A percentile compares a stretch with the other conserved stretches of the same genome.
Evolutionary conservation across 441 rosid genomes (phyloP).

Genomic region (Bocquillonia castaneifolia): DNA sequence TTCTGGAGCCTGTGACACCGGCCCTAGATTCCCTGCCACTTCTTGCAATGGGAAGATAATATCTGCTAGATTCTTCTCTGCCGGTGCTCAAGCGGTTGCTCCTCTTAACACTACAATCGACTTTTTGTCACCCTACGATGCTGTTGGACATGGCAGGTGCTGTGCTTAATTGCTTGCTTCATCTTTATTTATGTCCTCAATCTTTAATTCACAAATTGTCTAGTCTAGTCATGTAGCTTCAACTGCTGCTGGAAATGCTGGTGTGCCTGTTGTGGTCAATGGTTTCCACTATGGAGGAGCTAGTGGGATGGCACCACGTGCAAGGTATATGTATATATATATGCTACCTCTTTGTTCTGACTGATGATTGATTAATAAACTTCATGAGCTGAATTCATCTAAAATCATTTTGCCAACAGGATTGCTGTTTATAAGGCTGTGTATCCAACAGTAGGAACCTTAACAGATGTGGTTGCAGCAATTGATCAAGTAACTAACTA

Average conservation of each 20-base stretch:
- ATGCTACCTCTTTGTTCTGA: background rate
- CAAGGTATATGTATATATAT: slow-evolving; percentile 53
- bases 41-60: slow-evolving; percentile 81
- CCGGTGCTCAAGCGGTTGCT: slow-evolving; percentile 64
- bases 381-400: background rate
- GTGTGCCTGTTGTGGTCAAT: slow-evolving; percentile 60
- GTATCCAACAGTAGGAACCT: slow-evolving; percentile 84
- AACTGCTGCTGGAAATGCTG: slow-evolving; percentile 86
- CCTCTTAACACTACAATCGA: slow-evolving; percentile 57
- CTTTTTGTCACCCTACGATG: slow-evolving; percentile 77
- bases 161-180: too few relatives aligned
- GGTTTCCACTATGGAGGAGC: slow-evolving; percentile 78
- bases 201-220: too few relatives aligned
- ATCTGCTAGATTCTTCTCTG: slow-evolving; percentile 74
- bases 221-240: slow-evolving; percentile 80
- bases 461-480: slow-evolving; percentile 93
- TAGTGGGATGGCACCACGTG: slow-evolving; percentile 89
- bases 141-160: slow-evolving; percentile 86
- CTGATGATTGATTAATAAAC: too few relatives aligned
- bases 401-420: slow-evolving; percentile 36
- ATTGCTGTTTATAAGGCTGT: slow-evolving; percentile 88
- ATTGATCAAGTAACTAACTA: slow-evolving; percentile 63
- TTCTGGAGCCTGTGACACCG: slow-evolving; percentile 67
- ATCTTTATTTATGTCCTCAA: background rate
- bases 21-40: slow-evolving; percentile 51